Evolutionary conservation across 2,329 filamentous ascomycete species (phyloP).

Genomic region (Alternaria sp.): DNA sequence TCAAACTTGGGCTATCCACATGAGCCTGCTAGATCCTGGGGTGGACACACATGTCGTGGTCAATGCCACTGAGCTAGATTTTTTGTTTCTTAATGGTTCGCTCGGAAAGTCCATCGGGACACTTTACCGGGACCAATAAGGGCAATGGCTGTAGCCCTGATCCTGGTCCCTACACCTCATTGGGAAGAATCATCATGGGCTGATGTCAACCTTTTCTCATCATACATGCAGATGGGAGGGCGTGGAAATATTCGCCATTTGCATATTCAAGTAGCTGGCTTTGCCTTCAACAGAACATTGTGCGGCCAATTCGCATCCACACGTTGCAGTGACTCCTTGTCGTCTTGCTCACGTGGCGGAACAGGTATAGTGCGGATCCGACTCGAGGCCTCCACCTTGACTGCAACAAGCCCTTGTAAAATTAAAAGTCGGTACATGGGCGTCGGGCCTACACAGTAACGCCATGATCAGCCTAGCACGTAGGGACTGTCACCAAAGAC

Average conservation of each 20-base stretch:
- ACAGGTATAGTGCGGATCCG: neutral
- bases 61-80: slow-evolving; percentile 9
- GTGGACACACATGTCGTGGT: slow-evolving; percentile 8
- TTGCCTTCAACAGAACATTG: neutral
- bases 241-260: slow-evolving; percentile 2
- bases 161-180: slow-evolving; percentile 5
- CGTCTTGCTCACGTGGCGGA: neutral
- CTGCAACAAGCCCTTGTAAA: slow-evolving; percentile 4
- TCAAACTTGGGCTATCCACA: slow-evolving; percentile 12
- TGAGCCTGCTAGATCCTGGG: slow-evolving; percentile 7
- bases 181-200: slow-evolving; percentile 11
- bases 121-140: slow-evolving; percentile 15
- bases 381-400: slow-evolving; percentile 4
- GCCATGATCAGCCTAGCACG: slow-evolving; percentile 1
- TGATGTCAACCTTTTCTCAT: slow-evolving; percentile 6
- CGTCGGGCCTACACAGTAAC: slow-evolving; percentile 7
- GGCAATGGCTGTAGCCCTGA: neutral
- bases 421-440: slow-evolving; percentile 6
- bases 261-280: neutral
- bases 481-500: neutral
- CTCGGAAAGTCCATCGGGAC: slow-evolving; percentile 12
- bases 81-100: slow-evolving; percentile 8
- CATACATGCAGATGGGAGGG: neutral
- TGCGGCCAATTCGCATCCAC: neutral
- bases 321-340: neutral